Conservation (phyloP, 306 rosid genomes). For the Hippophae tibetana region DNA sequence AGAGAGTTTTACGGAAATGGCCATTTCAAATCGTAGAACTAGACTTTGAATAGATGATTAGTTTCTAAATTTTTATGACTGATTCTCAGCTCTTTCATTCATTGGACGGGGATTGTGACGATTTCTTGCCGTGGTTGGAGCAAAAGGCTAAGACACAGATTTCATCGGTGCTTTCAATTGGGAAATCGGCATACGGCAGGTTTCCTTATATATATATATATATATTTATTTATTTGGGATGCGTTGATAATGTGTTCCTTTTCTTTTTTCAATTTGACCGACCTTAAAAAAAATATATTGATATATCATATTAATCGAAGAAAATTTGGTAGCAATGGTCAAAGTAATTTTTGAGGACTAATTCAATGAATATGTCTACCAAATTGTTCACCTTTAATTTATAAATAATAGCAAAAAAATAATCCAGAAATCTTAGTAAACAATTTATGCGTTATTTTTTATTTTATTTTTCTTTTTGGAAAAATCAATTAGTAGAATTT, state of each 20-base stretch:
- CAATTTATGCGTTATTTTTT: too few species aligned
- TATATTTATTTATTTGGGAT: not conserved
- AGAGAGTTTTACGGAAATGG: not conserved
- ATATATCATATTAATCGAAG: too few species aligned
- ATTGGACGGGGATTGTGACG: slow-evolving; percentile 20
- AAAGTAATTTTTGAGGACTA: too few species aligned
- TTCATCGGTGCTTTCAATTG: slow-evolving; percentile 53
- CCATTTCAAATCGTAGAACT: not conserved
- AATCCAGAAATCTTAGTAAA: too few species aligned
- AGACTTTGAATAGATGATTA: not conserved
- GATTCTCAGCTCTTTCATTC: slow-evolving; percentile 6
- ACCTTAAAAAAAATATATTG: too few species aligned
- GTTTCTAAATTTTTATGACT: not conserved
- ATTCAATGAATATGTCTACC: too few species aligned
- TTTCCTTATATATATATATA: not conserved
- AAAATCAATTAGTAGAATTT: too few species aligned
- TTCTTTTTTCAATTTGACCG: not conserved
- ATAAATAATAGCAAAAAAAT: too few species aligned
- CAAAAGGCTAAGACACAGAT: slow-evolving; percentile 37
- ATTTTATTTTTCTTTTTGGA: too few species aligned
- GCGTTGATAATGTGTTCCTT: not conserved
- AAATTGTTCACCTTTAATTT: too few species aligned
- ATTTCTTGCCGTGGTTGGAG: slow-evolving; percentile 65
- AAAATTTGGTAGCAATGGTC: too few species aligned
- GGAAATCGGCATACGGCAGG: slow-evolving; percentile 49